Percentiles rank a stretch among this genome's conserved stretches.
Evolutionary conservation across 2,329 filamentous ascomycete species (phyloP).

Genomic region (Alternaria arborescens): DNA sequence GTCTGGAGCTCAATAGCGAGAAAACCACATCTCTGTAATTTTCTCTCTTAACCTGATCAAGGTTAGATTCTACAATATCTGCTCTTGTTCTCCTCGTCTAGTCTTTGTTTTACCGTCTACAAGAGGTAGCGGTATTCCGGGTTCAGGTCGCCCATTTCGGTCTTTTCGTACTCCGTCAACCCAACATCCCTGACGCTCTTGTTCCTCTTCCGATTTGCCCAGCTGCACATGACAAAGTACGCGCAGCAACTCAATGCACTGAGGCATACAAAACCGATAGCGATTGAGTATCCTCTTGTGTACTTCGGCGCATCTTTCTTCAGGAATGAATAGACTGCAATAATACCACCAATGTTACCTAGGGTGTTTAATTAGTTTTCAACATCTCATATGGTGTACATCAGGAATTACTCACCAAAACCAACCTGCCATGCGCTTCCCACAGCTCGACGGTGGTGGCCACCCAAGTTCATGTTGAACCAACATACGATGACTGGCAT

Average conservation of each 20-base stretch:
- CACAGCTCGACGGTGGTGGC: slow-evolving; percentile 60
- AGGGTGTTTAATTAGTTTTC: neutral
- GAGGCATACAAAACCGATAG: slow-evolving; percentile 75
- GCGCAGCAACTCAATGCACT: slow-evolving; percentile 67
- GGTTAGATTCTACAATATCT: neutral
- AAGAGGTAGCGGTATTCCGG: slow-evolving; percentile 68
- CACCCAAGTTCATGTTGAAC: slow-evolving; percentile 65
- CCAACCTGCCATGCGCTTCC: slow-evolving; percentile 61
- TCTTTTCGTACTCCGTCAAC: slow-evolving; percentile 70
- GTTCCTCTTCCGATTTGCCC: slow-evolving; percentile 69
- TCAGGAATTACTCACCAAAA: neutral
- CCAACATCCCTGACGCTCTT: slow-evolving; percentile 56
- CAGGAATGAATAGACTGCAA: slow-evolving; percentile 61
- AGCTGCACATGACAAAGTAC: slow-evolving; percentile 68
- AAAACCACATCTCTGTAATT: neutral
- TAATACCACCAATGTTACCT: slow-evolving; percentile 61
- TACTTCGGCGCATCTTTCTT: slow-evolving; percentile 72
- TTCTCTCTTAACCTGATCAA: neutral
- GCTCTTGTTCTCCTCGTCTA: neutral
- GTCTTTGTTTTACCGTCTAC: slow-evolving; percentile 42
- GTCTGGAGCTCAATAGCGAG: neutral
- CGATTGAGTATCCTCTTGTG: slow-evolving; percentile 78
- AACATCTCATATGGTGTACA: neutral
- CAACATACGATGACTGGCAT: slow-evolving; percentile 79
- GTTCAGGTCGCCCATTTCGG: slow-evolving; percentile 66